phyloP scores from a whole-genome alignment of 345 rosid genomes.

The Crucihimalaya himalaica region DNA sequence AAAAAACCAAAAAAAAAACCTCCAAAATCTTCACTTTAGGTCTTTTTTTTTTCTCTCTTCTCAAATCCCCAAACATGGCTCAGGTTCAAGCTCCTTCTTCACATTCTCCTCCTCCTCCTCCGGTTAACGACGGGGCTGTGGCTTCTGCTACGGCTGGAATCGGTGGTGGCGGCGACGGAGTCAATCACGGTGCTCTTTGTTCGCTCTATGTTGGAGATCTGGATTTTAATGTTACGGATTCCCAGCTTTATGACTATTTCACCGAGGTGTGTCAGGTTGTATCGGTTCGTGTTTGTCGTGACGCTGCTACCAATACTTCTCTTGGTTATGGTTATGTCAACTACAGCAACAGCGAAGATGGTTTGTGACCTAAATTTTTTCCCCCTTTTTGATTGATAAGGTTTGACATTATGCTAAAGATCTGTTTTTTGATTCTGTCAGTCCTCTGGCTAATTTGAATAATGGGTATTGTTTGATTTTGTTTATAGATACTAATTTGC shows the following conservation, averaged over 20 bases:
- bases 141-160: neutral
- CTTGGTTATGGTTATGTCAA: constrained; percentile 96
- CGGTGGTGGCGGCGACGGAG: constrained; percentile 34
- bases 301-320: constrained; percentile 63
- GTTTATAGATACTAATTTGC: neutral
- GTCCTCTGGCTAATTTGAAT: neutral
- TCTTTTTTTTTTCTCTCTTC: neutral
- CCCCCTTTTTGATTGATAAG: neutral
- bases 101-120: constrained; percentile 24
- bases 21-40: neutral
- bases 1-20: neutral
- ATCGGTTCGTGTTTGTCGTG: constrained; percentile 76
- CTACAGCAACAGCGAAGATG: constrained; percentile 70
- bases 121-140: constrained; percentile 31
- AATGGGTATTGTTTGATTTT: constrained; percentile 27
- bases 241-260: constrained; percentile 72
- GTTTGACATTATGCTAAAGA: neutral
- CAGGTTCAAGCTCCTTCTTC: constrained; percentile 46
- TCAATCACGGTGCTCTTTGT: constrained; percentile 47
- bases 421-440: neutral
- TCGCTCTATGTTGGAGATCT: constrained; percentile 86
- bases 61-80: constrained; percentile 39
- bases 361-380: constrained; percentile 33
- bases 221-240: constrained; percentile 61
- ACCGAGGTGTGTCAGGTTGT: constrained; percentile 57